Percentiles rank a stretch among this genome's conserved stretches.
phyloP scores from a whole-genome alignment of 192 early-diverging fungal species.

The Allomyces arbusculus region DNA sequence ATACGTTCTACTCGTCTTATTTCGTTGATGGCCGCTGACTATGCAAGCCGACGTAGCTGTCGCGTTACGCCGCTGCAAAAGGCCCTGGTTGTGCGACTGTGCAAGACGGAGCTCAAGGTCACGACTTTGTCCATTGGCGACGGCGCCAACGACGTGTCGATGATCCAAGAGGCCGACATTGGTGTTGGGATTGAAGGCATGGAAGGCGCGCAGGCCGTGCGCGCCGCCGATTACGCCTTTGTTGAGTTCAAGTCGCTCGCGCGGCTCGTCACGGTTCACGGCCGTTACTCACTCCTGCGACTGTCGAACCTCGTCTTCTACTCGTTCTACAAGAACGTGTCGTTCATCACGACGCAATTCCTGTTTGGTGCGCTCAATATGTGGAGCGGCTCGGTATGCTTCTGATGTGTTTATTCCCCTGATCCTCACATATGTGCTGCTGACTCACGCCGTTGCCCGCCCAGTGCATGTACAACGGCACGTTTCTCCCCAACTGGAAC shows the following conservation, averaged over 20 bases:
- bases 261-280: slow-evolving; percentile 27
- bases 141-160: slow-evolving; percentile 40
- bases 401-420: slow-evolving; percentile 4
- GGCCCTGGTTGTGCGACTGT: slow-evolving; percentile 14
- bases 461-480: slow-evolving; percentile 59
- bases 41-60: slow-evolving; percentile 4
- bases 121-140: slow-evolving; percentile 31
- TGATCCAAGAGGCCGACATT: slow-evolving; percentile 34
- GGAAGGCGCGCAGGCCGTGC: slow-evolving; percentile 37
- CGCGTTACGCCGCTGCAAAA: slow-evolving; percentile 38
- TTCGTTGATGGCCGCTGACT: too few relatives aligned
- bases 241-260: slow-evolving; percentile 30
- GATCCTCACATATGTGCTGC: too few relatives aligned
- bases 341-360: slow-evolving; percentile 31
- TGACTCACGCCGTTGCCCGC: slow-evolving; percentile 30
- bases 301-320: slow-evolving; percentile 21
- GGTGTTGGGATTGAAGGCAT: slow-evolving; percentile 35
- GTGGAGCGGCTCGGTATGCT: slow-evolving; percentile 25
- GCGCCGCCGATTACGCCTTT: slow-evolving; percentile 31
- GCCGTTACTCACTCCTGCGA: slow-evolving; percentile 21
- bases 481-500: slow-evolving; percentile 74
- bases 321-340: slow-evolving; percentile 36
- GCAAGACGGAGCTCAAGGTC: slow-evolving; percentile 12
- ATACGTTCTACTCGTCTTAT: too few relatives aligned
- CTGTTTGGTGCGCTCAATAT: slow-evolving; percentile 57